These are phyloP conservation scores for Paramarasmius palmivorus DNA, from an alignment of 1,284 basidiomycete genomes.

Conservation along the genomic window DNA sequence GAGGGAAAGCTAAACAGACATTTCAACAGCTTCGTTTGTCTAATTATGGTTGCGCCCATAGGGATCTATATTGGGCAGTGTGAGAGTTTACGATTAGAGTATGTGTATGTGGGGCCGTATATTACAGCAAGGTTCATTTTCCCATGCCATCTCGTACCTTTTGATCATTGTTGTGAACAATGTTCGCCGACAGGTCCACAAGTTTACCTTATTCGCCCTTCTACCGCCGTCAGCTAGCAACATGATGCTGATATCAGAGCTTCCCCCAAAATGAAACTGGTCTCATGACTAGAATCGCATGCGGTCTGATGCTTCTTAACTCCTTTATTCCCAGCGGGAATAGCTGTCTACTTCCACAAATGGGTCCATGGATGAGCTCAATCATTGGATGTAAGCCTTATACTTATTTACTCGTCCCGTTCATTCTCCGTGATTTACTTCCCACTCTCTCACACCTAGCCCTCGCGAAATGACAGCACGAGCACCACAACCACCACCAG, in stretches of 20 bases:
- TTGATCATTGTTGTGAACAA: background rate
- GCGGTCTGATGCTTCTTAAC: background rate
- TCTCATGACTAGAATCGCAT: slow-evolving; percentile 1
- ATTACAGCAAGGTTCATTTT: background rate
- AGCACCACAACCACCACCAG: background rate
- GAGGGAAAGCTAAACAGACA: no score
- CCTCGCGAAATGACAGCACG: background rate
- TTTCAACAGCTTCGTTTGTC: no score
- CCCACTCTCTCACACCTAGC: background rate
- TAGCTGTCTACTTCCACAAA: background rate
- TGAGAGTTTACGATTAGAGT: background rate
- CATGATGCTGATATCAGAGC: background rate
- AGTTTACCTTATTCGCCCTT: background rate
- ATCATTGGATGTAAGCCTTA: no score
- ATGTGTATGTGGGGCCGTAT: slow-evolving; percentile 3
- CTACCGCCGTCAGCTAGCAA: background rate
- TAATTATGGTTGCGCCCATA: no score
- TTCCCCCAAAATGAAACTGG: background rate
- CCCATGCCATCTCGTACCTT: slow-evolving; percentile 1
- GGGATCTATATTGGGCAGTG: no score
- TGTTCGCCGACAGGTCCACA: background rate
- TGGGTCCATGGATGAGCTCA: background rate
- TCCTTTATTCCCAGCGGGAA: background rate
- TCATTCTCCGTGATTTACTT: background rate
- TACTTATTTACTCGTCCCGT: background rate